These are phyloP conservation scores for Aspergillus ellipticus DNA, from an alignment of 495 filamentous ascomycete genomes.

Conservation along the genomic window DNA sequence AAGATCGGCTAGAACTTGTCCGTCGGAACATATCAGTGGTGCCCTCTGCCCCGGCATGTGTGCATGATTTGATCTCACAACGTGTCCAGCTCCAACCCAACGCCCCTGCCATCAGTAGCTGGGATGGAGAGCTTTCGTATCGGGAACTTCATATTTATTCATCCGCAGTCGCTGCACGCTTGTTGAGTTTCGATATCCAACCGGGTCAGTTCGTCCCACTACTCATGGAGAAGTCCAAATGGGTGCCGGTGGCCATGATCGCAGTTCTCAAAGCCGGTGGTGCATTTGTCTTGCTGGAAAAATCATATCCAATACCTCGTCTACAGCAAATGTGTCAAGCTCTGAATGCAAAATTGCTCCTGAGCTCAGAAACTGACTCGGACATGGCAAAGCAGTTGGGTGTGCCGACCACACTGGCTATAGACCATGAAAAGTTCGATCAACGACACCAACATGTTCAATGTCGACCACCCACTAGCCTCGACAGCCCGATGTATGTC, in stretches of 20 bases:
- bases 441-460: neutral
- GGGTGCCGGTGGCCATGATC: constrained; percentile 34
- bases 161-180: neutral
- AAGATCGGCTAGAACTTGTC: neutral
- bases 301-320: constrained; percentile 39
- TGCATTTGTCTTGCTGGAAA: constrained; percentile 45
- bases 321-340: constrained; percentile 14
- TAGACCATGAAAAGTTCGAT: neutral
- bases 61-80: neutral
- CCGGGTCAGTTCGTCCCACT: constrained; percentile 36
- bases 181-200: constrained; percentile 20
- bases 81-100: neutral
- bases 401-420: neutral
- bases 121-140: neutral
- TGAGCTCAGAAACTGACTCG: neutral
- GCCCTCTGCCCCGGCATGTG: neutral
- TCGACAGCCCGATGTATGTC: neutral
- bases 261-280: constrained; percentile 47
- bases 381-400: neutral
- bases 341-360: neutral
- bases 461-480: neutral
- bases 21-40: neutral
- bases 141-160: neutral
- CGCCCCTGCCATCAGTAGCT: neutral
- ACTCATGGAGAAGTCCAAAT: constrained; percentile 41